phyloP scores from a whole-genome alignment of 345 rosid genomes.

The Luvunga scandens region DNA sequence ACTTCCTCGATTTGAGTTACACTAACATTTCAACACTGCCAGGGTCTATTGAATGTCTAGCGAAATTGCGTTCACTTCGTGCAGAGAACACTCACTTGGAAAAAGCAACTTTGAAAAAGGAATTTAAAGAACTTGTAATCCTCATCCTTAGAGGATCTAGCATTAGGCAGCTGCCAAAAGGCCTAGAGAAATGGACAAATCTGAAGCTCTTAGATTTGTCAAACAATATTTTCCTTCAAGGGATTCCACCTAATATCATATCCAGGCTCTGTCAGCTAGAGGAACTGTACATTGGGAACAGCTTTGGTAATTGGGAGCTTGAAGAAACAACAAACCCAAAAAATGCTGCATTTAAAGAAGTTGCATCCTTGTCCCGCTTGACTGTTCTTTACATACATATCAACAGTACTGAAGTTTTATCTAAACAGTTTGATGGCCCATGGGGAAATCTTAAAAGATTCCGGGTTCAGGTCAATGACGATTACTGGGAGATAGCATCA shows the following conservation, averaged over 20 bases:
- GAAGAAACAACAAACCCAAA: not conserved
- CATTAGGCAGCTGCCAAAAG: constrained; percentile 24
- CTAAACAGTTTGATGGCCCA: not conserved
- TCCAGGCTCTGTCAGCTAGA: constrained; percentile 27
- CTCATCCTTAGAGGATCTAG: constrained; percentile 24
- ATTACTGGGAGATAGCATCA: constrained; percentile 6
- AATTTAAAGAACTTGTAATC: constrained; percentile 23
- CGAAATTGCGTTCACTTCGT: constrained; percentile 20
- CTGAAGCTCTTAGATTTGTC: constrained; percentile 28
- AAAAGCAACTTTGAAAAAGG: constrained; percentile 13
- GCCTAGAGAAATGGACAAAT: constrained; percentile 15
- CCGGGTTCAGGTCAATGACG: constrained; percentile 2
- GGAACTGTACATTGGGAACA: constrained; percentile 24
- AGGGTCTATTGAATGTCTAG: constrained; percentile 10
- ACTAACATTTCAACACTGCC: constrained; percentile 5
- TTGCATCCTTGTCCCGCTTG: constrained; percentile 15
- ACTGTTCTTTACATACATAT: constrained; percentile 11
- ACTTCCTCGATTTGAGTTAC: constrained; percentile 21
- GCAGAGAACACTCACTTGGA: constrained; percentile 15
- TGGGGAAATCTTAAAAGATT: constrained; percentile 6
- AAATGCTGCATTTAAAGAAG: constrained; percentile 19
- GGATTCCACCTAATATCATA: constrained; percentile 28
- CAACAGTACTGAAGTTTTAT: not conserved
- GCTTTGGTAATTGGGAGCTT: constrained; percentile 30
- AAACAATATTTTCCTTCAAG: constrained; percentile 12